Evolutionary conservation across 495 filamentous ascomycete species (phyloP), one percentile per base, ranked within the genome.

Genomic region (Daldinia caldariorum): DNA sequence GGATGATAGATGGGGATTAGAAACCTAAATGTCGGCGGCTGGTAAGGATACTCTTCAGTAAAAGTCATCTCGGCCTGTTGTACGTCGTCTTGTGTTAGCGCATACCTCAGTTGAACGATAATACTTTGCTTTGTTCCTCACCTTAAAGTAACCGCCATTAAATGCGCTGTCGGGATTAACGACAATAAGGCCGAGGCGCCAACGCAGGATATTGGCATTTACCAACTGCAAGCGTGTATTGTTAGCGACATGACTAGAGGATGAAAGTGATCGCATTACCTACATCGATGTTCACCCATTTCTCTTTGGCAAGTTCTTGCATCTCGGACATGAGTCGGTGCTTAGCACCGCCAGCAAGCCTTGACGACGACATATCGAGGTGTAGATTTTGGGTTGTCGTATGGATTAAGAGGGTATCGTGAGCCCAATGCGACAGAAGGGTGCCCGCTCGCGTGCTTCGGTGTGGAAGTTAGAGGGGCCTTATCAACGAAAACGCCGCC

Each of bases 21-120:
- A 83, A 99, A 97, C 56, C 89, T 88, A 82, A 99, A 99, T 75
- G 91, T 91, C 79, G 94, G 94, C n/a, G 95, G 95, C 32, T 85
- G 82, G 78, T 92, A 97, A 1, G 95, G 95, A 82, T 98, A 99
- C 73, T 97, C 92, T 61, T 87, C 81, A 22, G 92, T 89, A 74
- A 99, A 98, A 14, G 84, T 88, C 90, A 99, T 95, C 54, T 87
- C 85, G 47, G 92, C 92, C 85, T 87, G 63, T 58, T 38, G 20
- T 39, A 37, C n/a, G 45, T 9, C 7, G 45, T 60, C 37, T 31
- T 10, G 58, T 10, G 58, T 76, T 13, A 74, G 69, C 14, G n/a
- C 13, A 20, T 4, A 37, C 50, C 47, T 16, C 39, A 59, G n/a
- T 38, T 32, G 34, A 10, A 6, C 9, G 13, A n/a, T 7, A 12